Evolutionary conservation across 1,284 basidiomycete genomes (phyloP).

Genomic region (Microbotryum violaceum): DNA sequence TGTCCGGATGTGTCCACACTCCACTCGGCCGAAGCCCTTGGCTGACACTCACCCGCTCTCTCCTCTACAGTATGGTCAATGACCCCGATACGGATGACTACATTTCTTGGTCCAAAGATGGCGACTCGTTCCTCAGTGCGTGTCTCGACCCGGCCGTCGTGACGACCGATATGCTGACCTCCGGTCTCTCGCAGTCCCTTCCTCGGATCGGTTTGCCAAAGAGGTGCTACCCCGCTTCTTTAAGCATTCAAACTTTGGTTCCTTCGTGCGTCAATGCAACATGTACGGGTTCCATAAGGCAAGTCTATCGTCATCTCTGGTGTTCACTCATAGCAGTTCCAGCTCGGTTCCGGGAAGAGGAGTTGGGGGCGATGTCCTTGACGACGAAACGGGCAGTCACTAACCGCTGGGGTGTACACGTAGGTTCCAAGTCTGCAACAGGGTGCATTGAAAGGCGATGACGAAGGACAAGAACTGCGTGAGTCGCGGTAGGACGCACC

Average conservation of each 20-base stretch:
- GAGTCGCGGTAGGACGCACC: constrained; percentile 36
- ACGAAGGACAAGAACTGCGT: constrained; percentile 75
- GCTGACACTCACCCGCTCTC: constrained; percentile 3
- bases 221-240: constrained; percentile 89
- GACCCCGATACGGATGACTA: constrained; percentile 71
- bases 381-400: neutral
- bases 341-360: neutral
- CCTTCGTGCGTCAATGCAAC: constrained; percentile 92
- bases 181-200: constrained; percentile 57
- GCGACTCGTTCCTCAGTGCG: constrained; percentile 82
- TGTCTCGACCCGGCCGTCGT: constrained; percentile 19
- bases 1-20: neutral
- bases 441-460: constrained; percentile 67
- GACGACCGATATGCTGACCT: constrained; percentile 2
- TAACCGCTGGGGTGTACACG: neutral
- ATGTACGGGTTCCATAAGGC: constrained; percentile 78
- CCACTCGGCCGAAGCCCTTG: constrained; percentile 1
- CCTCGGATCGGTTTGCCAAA: constrained; percentile 84
- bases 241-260: constrained; percentile 91
- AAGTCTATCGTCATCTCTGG: neutral
- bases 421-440: constrained; percentile 90
- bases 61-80: constrained; percentile 71
- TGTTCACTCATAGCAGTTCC: neutral
- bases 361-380: neutral
- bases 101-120: constrained; percentile 81